Base-by-base conservation (phyloP, 2,329 filamentous ascomycete genomes). In the Akanthomyces lecanii region DNA sequence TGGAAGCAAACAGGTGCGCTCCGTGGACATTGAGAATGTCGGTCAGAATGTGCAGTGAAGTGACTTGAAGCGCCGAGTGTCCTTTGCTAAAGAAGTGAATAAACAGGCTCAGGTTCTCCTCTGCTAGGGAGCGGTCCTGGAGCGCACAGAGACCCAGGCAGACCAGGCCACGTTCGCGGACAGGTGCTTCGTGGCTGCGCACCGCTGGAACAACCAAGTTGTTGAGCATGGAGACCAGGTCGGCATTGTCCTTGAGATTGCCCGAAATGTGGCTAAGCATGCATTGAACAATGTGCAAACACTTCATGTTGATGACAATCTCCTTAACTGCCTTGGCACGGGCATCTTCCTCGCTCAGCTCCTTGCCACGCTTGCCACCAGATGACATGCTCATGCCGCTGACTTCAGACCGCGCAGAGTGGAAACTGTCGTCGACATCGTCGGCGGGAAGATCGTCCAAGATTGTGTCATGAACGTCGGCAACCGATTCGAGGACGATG, bases 301-400 rank as follows among this genome's bases (percentile, higher is more conserved):
- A 98, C 78, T 98, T 98, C 86, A 97, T 93, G 79, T 98, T 98
- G 74, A 98, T 90, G 80, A 97, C 88, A 72, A 97, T 95, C 76
- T 97, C 92, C 67, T 86, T 88, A 67, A 97, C 86, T 1, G 90
- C 91, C 77, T 93, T 96, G 53, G 84, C 82, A 68, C 85, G 82
- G 11, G 85, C 85, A 66, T 88, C 85, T 68, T 90, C 89, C 63
- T 89, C 86, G 57, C 78, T 84, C 63, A 84, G 69, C 62, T 81
- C 80, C 54, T 74, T 77, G 14, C 71, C 72, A 38, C 75, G 75
- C 69, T 79, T 81, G 55, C 74, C 75, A 47, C 73, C 74, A 11
- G 79, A 81, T 28, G 83, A 79, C 48, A 84, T 86, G 61, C 80
- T 82, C 59, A 86, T 84, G 65, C 86, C 84, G 71, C 89, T 92